These are phyloP conservation scores for Colletotrichum higginsianum DNA, from an alignment of 2,329 filamentous ascomycete species.

Conservation along the genomic window DNA sequence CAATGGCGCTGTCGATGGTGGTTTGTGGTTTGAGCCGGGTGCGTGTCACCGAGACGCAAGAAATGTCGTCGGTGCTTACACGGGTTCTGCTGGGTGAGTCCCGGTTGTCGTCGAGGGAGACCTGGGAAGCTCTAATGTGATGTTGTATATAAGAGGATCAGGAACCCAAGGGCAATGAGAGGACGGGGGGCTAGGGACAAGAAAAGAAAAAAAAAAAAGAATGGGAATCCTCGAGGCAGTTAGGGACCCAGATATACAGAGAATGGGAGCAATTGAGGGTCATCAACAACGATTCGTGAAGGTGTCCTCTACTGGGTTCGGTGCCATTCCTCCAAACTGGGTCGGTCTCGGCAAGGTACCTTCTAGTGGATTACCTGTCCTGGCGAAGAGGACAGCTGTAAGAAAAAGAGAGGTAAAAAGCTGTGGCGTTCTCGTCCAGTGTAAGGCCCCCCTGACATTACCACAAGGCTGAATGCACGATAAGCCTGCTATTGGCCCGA, in stretches of 20 bases:
- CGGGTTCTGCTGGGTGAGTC: slow-evolving; percentile 25
- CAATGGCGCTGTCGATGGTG: slow-evolving; percentile 33
- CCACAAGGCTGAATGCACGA: slow-evolving; percentile 36
- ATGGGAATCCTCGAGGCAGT: slow-evolving; percentile 14
- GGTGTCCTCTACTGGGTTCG: slow-evolving; percentile 40
- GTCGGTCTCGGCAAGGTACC: slow-evolving; percentile 28
- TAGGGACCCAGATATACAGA: slow-evolving; percentile 29
- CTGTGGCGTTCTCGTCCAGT: slow-evolving; percentile 22
- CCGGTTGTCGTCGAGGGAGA: slow-evolving; percentile 20
- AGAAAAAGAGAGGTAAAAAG: slow-evolving; percentile 32
- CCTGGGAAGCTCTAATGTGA: slow-evolving; percentile 19
- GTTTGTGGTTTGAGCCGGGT: background rate
- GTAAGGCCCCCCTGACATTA: background rate
- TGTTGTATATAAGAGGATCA: background rate
- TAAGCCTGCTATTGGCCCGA: slow-evolving; percentile 38
- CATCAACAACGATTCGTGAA: slow-evolving; percentile 36
- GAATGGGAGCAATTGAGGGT: slow-evolving; percentile 27
- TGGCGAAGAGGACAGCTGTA: slow-evolving; percentile 43
- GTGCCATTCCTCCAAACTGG: slow-evolving; percentile 37
- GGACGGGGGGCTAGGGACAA: slow-evolving; percentile 3
- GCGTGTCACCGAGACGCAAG: slow-evolving; percentile 25
- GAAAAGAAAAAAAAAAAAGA: slow-evolving; percentile 8
- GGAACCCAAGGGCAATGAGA: slow-evolving; percentile 5
- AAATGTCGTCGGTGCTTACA: slow-evolving; percentile 12
- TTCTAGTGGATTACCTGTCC: slow-evolving; percentile 35